Percentiles rank a stretch among this genome's conserved stretches.
phyloP scores from a whole-genome alignment of 129 eudicot species.

The Flaveria ramosissima region DNA sequence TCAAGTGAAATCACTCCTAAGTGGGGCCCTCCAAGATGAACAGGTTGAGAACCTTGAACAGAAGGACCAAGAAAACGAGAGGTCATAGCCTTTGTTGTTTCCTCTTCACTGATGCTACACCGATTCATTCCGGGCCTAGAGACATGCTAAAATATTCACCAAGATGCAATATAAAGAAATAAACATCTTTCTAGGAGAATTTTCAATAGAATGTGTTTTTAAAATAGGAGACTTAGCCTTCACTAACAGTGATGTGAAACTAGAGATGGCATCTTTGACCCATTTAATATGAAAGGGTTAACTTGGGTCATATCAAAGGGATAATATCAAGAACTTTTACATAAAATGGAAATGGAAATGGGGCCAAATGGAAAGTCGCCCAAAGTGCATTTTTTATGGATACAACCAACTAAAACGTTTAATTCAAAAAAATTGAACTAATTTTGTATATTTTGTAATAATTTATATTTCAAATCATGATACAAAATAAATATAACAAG shows the following conservation, averaged over 20 bases:
- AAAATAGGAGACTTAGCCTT: neutral
- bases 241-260: neutral
- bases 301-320: neutral
- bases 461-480: neutral
- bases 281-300: neutral
- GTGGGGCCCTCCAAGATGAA: conserved; percentile 39
- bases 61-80: conserved; percentile 39
- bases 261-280: neutral
- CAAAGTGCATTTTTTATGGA: neutral
- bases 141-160: conserved; percentile 25
- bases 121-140: conserved; percentile 88
- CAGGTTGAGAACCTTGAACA: conserved; percentile 40
- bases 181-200: neutral
- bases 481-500: neutral
- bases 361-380: neutral
- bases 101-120: conserved; percentile 76
- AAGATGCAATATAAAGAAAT: neutral
- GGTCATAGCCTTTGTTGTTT: conserved; percentile 48
- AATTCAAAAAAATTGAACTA: neutral
- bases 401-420: neutral
- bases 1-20: conserved; percentile 44
- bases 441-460: neutral
- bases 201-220: neutral
- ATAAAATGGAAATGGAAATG: neutral
- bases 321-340: neutral